Conservation (phyloP, 306 rosid species). For the Dalbergia cochinchinensis region DNA sequence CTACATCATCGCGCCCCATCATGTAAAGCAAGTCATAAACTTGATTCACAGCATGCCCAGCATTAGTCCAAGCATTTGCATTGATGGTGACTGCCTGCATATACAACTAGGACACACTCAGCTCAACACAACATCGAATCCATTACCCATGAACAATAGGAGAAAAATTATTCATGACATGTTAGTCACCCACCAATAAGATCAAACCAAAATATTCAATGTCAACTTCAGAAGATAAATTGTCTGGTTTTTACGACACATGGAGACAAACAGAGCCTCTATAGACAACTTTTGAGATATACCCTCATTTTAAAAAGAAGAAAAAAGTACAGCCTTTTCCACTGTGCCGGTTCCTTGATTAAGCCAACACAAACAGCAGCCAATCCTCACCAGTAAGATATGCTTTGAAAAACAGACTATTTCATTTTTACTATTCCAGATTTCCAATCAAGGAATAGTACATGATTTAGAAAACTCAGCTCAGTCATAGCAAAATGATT, state of each 20-base stretch:
- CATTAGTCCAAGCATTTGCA: constrained; percentile 87
- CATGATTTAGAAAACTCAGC: neutral
- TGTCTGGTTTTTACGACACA: constrained; percentile 25
- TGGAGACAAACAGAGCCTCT: constrained; percentile 22
- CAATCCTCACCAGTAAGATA: constrained; percentile 33
- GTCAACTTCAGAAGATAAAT: constrained; percentile 27
- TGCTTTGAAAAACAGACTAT: neutral
- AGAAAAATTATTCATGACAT: constrained; percentile 23
- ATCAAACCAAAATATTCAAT: constrained; percentile 17
- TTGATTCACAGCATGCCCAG: constrained; percentile 92
- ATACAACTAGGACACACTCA: neutral
- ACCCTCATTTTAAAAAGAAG: constrained; percentile 4
- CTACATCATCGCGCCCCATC: constrained; percentile 90
- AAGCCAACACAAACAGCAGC: constrained; percentile 14
- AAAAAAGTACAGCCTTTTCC: constrained; percentile 15
- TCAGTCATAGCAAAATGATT: constrained; percentile 15
- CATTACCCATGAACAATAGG: neutral
- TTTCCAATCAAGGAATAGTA: neutral
- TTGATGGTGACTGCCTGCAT: constrained; percentile 76
- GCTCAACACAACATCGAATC: constrained; percentile 16
- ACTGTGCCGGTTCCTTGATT: constrained; percentile 33
- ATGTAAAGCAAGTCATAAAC: constrained; percentile 87
- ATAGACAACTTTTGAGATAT: constrained; percentile 19
- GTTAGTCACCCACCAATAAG: neutral
- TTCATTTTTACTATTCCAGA: neutral